These are phyloP conservation scores for Antarctomyces pellizariae DNA, from an alignment of 495 filamentous ascomycete species.

Conservation along the genomic window DNA sequence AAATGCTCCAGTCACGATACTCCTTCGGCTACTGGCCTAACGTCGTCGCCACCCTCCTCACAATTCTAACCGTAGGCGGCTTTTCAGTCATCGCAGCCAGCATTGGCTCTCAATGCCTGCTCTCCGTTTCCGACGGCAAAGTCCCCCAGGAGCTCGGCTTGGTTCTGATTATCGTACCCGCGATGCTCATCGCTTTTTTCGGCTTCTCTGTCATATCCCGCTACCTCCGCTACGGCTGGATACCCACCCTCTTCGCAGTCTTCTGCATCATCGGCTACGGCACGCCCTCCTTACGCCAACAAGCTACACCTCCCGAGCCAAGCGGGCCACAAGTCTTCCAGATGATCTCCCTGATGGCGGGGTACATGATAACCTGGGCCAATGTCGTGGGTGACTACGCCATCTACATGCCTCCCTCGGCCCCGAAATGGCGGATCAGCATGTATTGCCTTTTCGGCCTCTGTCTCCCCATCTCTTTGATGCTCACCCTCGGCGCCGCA, in stretches of 20 bases:
- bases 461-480: neutral
- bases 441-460: too few species aligned
- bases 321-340: too few species aligned
- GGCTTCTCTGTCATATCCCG: too few species aligned
- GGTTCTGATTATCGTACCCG: too few species aligned
- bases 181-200: too few species aligned
- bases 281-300: too few species aligned
- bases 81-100: conserved; percentile 21
- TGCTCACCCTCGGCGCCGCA: conserved; percentile 26
- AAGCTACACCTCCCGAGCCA: too few species aligned
- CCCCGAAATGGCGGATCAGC: conserved; percentile 21
- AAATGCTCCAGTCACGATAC: conserved; percentile 31
- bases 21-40: conserved; percentile 32
- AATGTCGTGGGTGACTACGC: conserved; percentile 24
- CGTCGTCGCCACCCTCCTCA: conserved; percentile 20
- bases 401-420: conserved; percentile 22
- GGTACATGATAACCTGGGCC: conserved; percentile 23
- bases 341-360: conserved; percentile 20
- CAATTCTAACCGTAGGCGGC: conserved; percentile 20
- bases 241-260: too few species aligned
- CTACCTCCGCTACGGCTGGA: too few species aligned
- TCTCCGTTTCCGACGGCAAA: conserved; percentile 21
- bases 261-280: too few species aligned
- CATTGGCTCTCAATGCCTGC: conserved; percentile 20
- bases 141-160: conserved; percentile 19